Conservation (phyloP, 108 stramenopile species). For the Cyclotella cryptica region DNA sequence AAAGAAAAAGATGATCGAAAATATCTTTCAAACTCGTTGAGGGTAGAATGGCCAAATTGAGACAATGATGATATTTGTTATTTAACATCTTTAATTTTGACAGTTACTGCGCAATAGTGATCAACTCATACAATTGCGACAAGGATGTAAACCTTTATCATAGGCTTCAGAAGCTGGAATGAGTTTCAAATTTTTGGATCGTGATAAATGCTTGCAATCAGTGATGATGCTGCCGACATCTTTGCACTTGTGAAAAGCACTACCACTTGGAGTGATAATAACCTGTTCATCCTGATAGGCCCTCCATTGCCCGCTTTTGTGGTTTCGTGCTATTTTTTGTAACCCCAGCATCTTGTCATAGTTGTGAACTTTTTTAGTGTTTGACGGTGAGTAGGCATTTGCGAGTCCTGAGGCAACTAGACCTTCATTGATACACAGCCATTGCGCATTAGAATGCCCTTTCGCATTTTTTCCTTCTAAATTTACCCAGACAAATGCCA, state of each 20-base stretch:
- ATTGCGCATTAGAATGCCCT: constrained; percentile 32
- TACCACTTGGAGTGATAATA: constrained; percentile 65
- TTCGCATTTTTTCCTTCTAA: constrained; percentile 22
- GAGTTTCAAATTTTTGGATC: constrained; percentile 49
- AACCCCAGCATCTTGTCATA: constrained; percentile 65
- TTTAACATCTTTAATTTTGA: neutral
- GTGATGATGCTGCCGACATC: constrained; percentile 13
- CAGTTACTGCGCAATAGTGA: neutral
- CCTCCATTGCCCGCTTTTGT: constrained; percentile 51
- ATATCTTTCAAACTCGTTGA: constrained; percentile 81
- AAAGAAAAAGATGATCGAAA: constrained; percentile 88
- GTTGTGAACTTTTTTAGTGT: constrained; percentile 57
- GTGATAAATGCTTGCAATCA: constrained; percentile 65
- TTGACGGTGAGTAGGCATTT: constrained; percentile 59
- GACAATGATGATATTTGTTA: neutral
- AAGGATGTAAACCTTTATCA: constrained; percentile 73
- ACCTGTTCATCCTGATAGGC: constrained; percentile 55
- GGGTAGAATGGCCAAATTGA: neutral
- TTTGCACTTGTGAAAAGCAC: constrained; percentile 69
- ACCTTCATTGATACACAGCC: constrained; percentile 83
- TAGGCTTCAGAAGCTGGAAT: constrained; percentile 59
- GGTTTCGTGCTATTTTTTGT: constrained; percentile 57
- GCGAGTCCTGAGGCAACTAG: constrained; percentile 73
- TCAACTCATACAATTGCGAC: constrained; percentile 68
- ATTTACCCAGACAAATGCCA: constrained; percentile 69